Evolutionary conservation across 495 filamentous ascomycete species (phyloP), one percentile per base, ranked within the genome.

Genomic region (Xylaria cubensis): DNA sequence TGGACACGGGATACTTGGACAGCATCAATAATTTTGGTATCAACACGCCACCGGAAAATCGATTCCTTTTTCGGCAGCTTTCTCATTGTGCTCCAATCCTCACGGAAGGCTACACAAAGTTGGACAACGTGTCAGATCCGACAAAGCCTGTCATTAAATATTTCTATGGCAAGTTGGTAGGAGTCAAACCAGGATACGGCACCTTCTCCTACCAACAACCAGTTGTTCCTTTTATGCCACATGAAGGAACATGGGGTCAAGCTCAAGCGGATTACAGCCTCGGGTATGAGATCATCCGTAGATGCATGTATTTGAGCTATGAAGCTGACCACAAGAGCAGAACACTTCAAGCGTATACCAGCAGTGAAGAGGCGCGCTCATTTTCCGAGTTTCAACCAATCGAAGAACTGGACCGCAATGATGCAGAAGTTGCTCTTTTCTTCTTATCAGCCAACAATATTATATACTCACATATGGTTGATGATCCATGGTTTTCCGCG

Each of bases 381-480:
- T 59, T n/a, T 8, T 59, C 56, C 3, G 56, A 59, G 56, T 59
- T 59, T n/a, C 29, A 36, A 36, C 56, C 56, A 5, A 59, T 59
- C 13, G 19, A 36, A 21, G 32, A n/a, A 39, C 17, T 59, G 4
- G 29, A 34, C 6, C 56, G 56, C 26, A 7, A 6, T 32, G 17
- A 58, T 19, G 55, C 55, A 36, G 55, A 58, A 58, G 55, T 59
- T 19, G 32, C 32, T 36, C 56, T 59, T 4, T 59, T 36, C 56
- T 59, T 59, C 32, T 39, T 59, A 32, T 59, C 56, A 12, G 56
- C 56, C 5, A 34, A 39, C 29, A n/a, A 59, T 3, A 59, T 59
- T 32, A 39, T 59, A 39, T 59, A 59, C 32, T 39, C 56, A 5
- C 5, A n/a, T 4, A 36, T 9, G 2, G 56, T 39, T 19, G 56